phyloP scores from a whole-genome alignment of 2,329 filamentous ascomycete species.

The Hymenoscyphus infarciens region DNA sequence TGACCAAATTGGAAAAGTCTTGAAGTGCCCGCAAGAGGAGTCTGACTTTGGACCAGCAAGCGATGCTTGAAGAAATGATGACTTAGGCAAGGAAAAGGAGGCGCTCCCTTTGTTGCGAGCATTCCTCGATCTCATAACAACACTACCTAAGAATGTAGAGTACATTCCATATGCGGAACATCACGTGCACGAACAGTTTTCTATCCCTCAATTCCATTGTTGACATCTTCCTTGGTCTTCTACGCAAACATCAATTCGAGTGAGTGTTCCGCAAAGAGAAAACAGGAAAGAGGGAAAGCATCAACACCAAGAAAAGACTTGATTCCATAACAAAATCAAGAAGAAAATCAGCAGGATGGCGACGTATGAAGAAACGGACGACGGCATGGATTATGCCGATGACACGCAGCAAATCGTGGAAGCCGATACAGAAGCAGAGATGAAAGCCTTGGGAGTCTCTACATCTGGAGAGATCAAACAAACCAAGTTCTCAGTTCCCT shows the following conservation, averaged over 20 bases:
- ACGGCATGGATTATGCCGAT: no score
- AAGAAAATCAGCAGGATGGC: no score
- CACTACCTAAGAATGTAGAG: not conserved
- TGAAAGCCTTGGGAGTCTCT: not conserved
- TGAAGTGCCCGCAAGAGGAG: not conserved
- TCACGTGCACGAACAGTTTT: not conserved
- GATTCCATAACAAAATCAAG: no score
- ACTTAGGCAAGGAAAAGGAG: not conserved
- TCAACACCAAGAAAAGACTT: no score
- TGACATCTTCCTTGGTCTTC: not conserved
- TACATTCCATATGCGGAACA: not conserved
- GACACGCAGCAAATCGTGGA: no score
- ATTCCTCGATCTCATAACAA: not conserved
- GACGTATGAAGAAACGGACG: no score
- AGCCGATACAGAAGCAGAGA: not conserved
- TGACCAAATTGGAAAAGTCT: no score
- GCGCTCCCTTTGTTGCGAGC: not conserved
- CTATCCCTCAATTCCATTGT: not conserved
- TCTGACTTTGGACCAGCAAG: not conserved
- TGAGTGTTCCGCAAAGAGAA: not conserved
- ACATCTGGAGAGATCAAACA: not conserved
- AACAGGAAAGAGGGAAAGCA: not conserved
- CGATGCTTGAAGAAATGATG: no score
- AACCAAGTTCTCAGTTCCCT: slow-evolving; percentile 17
- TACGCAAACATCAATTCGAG: not conserved